Evolutionary conservation across 768 basidiomycete genomes (phyloP).

Genomic region (Agaricus sinodeliciosus): DNA sequence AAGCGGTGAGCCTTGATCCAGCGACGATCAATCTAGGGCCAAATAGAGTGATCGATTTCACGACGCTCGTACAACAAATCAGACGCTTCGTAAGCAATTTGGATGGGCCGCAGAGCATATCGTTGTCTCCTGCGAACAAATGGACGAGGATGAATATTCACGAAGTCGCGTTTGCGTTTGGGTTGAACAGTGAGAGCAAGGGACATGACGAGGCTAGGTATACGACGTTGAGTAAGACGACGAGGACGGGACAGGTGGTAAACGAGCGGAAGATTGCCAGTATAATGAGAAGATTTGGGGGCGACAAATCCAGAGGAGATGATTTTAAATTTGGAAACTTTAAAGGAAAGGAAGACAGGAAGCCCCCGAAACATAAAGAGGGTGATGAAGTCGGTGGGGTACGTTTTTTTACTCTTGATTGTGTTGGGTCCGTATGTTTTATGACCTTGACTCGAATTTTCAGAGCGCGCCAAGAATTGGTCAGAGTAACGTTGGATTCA

Average conservation of each 20-base stretch:
- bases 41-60: slow-evolving; percentile 57
- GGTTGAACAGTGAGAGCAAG: slow-evolving; percentile 70
- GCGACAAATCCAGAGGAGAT: slow-evolving; percentile 25
- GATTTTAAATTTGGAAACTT: slow-evolving; percentile 27
- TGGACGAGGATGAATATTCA: slow-evolving; percentile 68
- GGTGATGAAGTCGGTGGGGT: slow-evolving; percentile 88
- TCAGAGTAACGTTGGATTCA: slow-evolving; percentile 78
- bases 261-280: slow-evolving; percentile 56
- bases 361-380: slow-evolving; percentile 54
- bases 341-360: slow-evolving; percentile 15
- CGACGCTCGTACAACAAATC: slow-evolving; percentile 65
- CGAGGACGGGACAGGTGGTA: slow-evolving; percentile 43
- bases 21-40: slow-evolving; percentile 30
- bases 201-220: slow-evolving; percentile 66
- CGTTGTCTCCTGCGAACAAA: slow-evolving; percentile 76
- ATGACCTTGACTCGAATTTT: slow-evolving; percentile 1
- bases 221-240: slow-evolving; percentile 70
- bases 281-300: slow-evolving; percentile 31
- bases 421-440: not conserved
- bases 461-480: slow-evolving; percentile 80
- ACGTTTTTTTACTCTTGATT: slow-evolving; percentile 15
- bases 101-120: slow-evolving; percentile 45
- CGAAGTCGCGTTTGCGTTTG: slow-evolving; percentile 73
- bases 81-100: slow-evolving; percentile 58
- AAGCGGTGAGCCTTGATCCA: slow-evolving; percentile 38